These are phyloP conservation scores for Pugionium dolabratum DNA, from an alignment of 345 rosid species.

Conservation along the genomic window DNA sequence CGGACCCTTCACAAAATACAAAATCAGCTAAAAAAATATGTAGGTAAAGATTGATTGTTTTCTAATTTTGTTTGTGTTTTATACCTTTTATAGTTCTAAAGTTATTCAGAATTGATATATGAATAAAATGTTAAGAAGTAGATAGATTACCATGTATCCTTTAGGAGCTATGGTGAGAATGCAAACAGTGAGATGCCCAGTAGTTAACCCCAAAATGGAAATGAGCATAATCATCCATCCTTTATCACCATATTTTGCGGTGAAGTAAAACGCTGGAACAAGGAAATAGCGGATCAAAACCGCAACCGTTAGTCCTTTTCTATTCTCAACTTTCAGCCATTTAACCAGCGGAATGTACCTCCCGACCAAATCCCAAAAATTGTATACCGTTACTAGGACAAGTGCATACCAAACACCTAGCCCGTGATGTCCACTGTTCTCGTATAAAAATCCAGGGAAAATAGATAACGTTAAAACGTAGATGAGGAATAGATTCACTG, in stretches of 20 bases:
- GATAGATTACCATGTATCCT: conserved; percentile 37
- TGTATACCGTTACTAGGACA: conserved; percentile 67
- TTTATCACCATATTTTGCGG: conserved; percentile 77
- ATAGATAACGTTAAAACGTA: conserved; percentile 74
- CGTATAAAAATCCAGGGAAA: conserved; percentile 82
- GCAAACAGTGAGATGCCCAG: conserved; percentile 83
- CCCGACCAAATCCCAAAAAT: conserved; percentile 61
- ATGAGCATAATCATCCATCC: conserved; percentile 89
- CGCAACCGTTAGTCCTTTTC: conserved; percentile 55
- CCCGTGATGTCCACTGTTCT: conserved; percentile 71
- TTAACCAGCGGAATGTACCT: conserved; percentile 64
- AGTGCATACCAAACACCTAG: conserved; percentile 71
- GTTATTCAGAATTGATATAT: too few relatives aligned
- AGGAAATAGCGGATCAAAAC: conserved; percentile 60
- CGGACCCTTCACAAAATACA: conserved; percentile 61
- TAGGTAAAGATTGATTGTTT: too few relatives aligned
- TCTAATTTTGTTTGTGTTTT: background rate
- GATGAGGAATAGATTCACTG: conserved; percentile 58
- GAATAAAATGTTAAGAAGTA: background rate
- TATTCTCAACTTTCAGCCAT: conserved; percentile 63
- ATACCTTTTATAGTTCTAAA: too few relatives aligned
- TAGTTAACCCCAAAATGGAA: conserved; percentile 69
- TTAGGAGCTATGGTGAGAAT: conserved; percentile 78
- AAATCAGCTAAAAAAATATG: too few relatives aligned
- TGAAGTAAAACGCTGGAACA: conserved; percentile 83